Base-by-base conservation (phyloP, 2,329 filamentous ascomycete genomes). In the Aureobasidium namibiae region DNA sequence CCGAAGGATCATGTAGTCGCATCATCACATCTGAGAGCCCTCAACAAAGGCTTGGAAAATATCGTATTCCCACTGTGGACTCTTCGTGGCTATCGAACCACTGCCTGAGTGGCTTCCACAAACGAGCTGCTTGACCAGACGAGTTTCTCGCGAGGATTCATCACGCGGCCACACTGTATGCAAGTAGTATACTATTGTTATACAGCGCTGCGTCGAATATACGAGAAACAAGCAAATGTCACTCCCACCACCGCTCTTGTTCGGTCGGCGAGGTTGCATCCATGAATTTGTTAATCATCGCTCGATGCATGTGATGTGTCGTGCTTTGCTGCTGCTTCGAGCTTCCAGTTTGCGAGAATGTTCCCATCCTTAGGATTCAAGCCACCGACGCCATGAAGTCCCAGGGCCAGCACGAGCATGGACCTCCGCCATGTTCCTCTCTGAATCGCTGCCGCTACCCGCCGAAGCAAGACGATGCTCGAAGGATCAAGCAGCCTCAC, bases 231-330 rank as follows among this genome's bases (percentile, higher is more conserved):
- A 39, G 23, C 33, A 52, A 14, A 54, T 42, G 36, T 54, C 50
- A 33, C 36, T 23, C n/a, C 24, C 50, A 41, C 26, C 50, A 42
- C 36, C n/a, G 11, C n/a, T 31, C 38, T 31, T 16, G 24, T 21
- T 24, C n/a, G 21, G 38, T 54, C 16, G 10, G 24, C 13, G 50
- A 54, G 50, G 50, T 54, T 42, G 50, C 50, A 54, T 54, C 50
- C n/a, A 54, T 6, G 7, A 42, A 29, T 23, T 2, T 14, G 9
- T n/a, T n/a, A 38, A 33, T 29, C 39, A 45, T 56, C 39, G 39
- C 52, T 45, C 39, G 52, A 56, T 45, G 52, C 29, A 56, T 56
- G 29, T 45, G 39, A 56, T 56, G 52, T 56, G 39, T 56, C 52
- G 52, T 56, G 50, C 50, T 42, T 54, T 23, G 44, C 41, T 44